Evolutionary conservation across 1,284 basidiomycete genomes (phyloP).

Genomic region (Anthracocystis panici-leucophaei): DNA sequence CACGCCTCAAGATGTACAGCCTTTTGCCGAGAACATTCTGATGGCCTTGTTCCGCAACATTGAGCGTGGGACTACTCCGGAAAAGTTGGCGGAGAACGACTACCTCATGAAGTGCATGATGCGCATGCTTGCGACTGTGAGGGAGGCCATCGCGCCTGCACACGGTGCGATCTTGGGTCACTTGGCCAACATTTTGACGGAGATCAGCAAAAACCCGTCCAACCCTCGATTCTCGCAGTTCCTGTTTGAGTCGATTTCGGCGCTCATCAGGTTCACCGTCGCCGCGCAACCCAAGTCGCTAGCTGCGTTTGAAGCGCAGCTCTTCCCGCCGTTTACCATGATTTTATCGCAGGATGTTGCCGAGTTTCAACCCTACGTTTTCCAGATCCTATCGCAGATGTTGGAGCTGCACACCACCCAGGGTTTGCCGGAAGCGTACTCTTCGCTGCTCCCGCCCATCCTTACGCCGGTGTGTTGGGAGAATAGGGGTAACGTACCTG

Average conservation of each 20-base stretch:
- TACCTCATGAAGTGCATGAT: conserved; percentile 98
- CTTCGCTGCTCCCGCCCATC: conserved; percentile 82
- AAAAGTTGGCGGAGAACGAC: conserved; percentile 97
- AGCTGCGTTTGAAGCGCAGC: conserved; percentile 80
- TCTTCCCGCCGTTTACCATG: conserved; percentile 85
- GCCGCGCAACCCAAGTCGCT: conserved; percentile 76
- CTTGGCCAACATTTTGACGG: conserved; percentile 83
- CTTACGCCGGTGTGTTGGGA: conserved; percentile 91
- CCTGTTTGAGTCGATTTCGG: conserved; percentile 94
- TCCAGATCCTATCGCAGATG: conserved; percentile 96
- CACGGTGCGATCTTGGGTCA: conserved; percentile 80
- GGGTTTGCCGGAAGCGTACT: conserved; percentile 81
- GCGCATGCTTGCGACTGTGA: conserved; percentile 90
- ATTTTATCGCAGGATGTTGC: conserved; percentile 91
- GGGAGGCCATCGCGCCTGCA: conserved; percentile 79
- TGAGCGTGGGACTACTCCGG: conserved; percentile 83
- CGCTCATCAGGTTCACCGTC: conserved; percentile 84
- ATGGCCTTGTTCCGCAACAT: conserved; percentile 84
- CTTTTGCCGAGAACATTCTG: conserved; percentile 82
- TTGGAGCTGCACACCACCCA: conserved; percentile 79
- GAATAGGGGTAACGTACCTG: conserved; percentile 94
- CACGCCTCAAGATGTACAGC: conserved; percentile 84
- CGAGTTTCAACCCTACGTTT: conserved; percentile 98
- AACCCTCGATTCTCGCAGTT: conserved; percentile 98
- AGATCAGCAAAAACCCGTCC: conserved; percentile 93